Evolutionary conservation across 1,284 basidiomycete genomes (phyloP).

Genomic region (Ustilago nuda): DNA sequence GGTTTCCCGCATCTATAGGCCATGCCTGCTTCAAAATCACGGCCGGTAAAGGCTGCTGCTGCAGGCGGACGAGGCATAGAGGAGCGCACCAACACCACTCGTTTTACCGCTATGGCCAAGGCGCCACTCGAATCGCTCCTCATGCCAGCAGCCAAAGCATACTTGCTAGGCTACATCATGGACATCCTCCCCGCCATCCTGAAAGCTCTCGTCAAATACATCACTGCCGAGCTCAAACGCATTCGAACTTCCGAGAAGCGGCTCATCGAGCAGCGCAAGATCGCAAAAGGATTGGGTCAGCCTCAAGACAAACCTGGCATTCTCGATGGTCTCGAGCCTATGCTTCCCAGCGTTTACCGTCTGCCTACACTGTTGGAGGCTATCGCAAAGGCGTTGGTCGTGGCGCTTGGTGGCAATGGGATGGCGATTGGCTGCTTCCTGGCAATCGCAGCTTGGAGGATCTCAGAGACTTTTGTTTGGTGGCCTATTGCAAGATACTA

Average conservation of each 20-base stretch:
- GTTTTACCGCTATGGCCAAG: conserved; percentile 5
- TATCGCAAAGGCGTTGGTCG: conserved; percentile 35
- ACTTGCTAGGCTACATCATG: conserved; percentile 58
- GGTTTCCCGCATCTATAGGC: conserved; percentile 1
- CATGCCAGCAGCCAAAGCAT: conserved; percentile 58
- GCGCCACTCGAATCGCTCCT: conserved; percentile 45
- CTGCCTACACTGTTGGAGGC: conserved; percentile 29
- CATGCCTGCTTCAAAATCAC: conserved; percentile 10
- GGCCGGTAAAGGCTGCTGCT: conserved; percentile 7
- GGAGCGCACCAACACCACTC: background rate
- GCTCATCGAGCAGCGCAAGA: conserved; percentile 34
- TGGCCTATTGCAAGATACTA: conserved; percentile 54
- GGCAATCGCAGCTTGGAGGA: conserved; percentile 51
- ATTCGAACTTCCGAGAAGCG: conserved; percentile 40
- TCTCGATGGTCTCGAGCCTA: conserved; percentile 18
- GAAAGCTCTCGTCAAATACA: conserved; percentile 56
- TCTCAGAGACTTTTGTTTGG: conserved; percentile 51
- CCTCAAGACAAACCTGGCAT: conserved; percentile 12
- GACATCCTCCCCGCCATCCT: conserved; percentile 61
- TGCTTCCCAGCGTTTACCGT: conserved; percentile 33
- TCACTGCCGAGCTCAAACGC: conserved; percentile 42
- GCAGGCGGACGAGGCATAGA: conserved; percentile 4
- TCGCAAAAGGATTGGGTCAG: conserved; percentile 26
- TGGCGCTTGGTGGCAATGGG: conserved; percentile 45
- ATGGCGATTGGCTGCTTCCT: conserved; percentile 54